These are phyloP conservation scores for Phaeosphaeriaceae sp. DNA, from an alignment of 2,329 filamentous ascomycete species.

Conservation along the genomic window DNA sequence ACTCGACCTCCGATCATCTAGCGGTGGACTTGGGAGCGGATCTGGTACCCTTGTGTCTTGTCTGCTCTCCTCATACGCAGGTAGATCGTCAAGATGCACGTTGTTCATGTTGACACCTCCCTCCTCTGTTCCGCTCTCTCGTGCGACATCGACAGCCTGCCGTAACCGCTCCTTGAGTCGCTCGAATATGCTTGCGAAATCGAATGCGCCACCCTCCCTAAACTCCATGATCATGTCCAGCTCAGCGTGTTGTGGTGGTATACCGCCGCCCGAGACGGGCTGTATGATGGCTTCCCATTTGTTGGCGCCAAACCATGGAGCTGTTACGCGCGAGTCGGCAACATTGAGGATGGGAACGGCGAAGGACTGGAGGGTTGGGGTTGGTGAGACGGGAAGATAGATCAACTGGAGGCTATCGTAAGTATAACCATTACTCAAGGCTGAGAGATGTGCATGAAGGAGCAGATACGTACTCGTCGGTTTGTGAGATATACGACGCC, in stretches of 20 bases:
- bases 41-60: conserved; percentile 46
- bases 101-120: conserved; percentile 63
- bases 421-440: conserved; percentile 4
- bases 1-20: conserved; percentile 10
- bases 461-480: conserved; percentile 68
- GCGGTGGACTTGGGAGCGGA: conserved; percentile 34
- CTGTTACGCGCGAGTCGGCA: conserved; percentile 82
- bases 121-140: conserved; percentile 64
- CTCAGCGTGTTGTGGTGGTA: conserved; percentile 74
- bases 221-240: conserved; percentile 87
- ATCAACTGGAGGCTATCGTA: conserved; percentile 68
- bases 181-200: conserved; percentile 85
- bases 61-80: conserved; percentile 76
- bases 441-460: conserved; percentile 1
- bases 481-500: conserved; percentile 85
- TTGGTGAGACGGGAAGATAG: conserved; percentile 79
- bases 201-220: conserved; percentile 92
- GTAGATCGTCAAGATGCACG: conserved; percentile 84
- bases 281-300: conserved; percentile 83
- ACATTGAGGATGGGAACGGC: conserved; percentile 87
- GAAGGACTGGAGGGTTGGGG: conserved; percentile 79
- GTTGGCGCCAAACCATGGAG: conserved; percentile 92
- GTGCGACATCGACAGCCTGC: conserved; percentile 78
- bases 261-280: conserved; percentile 82
- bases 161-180: conserved; percentile 82